Evolutionary conservation across 2,329 filamentous ascomycete genomes (phyloP), one percentile per base, ranked within the genome.

Genomic region (Cercospora citrullina): DNA sequence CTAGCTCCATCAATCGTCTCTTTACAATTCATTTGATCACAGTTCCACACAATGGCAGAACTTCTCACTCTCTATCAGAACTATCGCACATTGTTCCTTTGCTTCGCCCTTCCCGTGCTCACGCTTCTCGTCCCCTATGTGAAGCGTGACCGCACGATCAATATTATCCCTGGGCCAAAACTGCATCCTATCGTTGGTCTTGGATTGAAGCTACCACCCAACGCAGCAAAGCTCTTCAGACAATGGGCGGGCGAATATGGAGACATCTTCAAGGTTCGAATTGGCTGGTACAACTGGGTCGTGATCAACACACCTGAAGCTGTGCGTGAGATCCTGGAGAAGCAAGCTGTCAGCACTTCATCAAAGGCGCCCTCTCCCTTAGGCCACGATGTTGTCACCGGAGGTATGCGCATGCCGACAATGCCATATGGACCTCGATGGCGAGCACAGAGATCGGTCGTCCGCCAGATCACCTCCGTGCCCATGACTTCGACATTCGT

Each of bases 261-360:
- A 16, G 60, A 62, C 18, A 48, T 62, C 12, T 48, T 62, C 36
- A 26, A 6, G 21, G 21, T 62, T 2, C 60, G 8, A 2, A 30
- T 62, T 1, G 60, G 60, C 21, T 62, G 60, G 60, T 48, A 62
- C 6, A 62, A 62, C 26, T 62, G 60, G 60, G 39, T 62, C 10
- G 36, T 48, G 2, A 30, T 62, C 36, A 62, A 62, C n/a, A 48
- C 36, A 28, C 60, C 60, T 26, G 36, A 62, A 18, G 60, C 60
- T 16, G 30, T 62, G 8, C n/a, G 16, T n/a, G 60, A 62, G 30
- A 51, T 62, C 14, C 28, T 62, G 12, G 60, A 62, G n/a, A 62
- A 62, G 12, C 60, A 62, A 26, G 36, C 39, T 2, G n/a, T 28
- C 21, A 28, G n/a, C n/a, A 62, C 60, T 28, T 62, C 60, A 10